Percentiles rank a stretch among this genome's conserved stretches.
phyloP scores from a whole-genome alignment of 2,329 filamentous ascomycete genomes.

The Microdochium nivale region DNA sequence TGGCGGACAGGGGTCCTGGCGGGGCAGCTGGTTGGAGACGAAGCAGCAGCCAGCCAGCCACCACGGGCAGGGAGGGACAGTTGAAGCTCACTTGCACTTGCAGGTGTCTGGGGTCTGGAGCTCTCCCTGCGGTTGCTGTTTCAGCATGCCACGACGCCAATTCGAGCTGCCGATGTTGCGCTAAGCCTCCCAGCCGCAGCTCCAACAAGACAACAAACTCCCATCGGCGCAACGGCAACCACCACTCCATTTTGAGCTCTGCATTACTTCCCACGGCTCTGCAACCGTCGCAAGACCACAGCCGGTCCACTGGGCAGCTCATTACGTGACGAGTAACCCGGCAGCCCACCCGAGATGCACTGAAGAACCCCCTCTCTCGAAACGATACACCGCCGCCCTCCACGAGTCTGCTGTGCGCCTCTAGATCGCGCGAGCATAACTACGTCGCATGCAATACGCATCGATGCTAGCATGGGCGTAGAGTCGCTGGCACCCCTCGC shows the following conservation, averaged over 20 bases:
- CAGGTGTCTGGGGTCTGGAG: no score
- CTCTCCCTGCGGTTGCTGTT: no score
- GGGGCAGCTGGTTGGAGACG: no score
- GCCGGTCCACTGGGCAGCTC: neutral
- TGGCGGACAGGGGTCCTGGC: no score
- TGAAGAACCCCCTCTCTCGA: neutral
- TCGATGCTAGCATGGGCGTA: constrained; percentile 65
- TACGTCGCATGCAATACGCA: constrained; percentile 1
- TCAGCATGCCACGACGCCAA: neutral
- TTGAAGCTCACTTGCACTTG: no score
- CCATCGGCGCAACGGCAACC: neutral
- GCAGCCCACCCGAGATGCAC: neutral
- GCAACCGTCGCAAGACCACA: neutral
- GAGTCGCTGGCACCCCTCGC: constrained; percentile 87
- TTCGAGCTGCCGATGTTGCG: neutral
- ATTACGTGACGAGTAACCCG: neutral
- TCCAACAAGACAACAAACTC: neutral
- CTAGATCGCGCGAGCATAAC: neutral
- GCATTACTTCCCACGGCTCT: neutral
- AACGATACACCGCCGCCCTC: neutral
- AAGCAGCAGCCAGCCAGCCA: no score
- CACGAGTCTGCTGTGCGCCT: neutral
- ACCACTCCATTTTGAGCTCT: neutral
- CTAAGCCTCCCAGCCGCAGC: neutral
- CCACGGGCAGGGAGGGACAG: no score